These are phyloP conservation scores for Dicorynia guianensis DNA, from an alignment of 306 rosid genomes.

Conservation along the genomic window DNA sequence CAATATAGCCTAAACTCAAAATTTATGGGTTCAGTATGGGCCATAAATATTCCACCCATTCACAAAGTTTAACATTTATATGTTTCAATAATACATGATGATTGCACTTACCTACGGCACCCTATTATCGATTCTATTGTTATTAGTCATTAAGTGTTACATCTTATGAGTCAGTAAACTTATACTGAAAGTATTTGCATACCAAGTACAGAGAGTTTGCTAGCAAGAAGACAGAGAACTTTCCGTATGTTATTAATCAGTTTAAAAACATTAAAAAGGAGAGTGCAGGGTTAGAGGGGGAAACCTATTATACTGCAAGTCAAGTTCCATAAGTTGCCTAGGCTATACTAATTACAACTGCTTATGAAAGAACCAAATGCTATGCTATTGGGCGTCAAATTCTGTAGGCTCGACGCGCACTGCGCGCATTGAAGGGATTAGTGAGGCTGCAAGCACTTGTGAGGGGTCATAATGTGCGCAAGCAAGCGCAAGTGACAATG, in stretches of 20 bases:
- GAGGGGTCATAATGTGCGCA: slow-evolving; percentile 90
- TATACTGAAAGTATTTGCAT: neutral
- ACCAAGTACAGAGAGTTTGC: too few relatives aligned
- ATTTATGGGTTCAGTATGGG: neutral
- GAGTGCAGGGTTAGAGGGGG: neutral
- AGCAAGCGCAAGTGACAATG: slow-evolving; percentile 97
- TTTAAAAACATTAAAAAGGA: neutral
- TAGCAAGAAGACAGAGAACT: too few relatives aligned
- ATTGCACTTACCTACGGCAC: neutral
- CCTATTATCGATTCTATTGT: neutral
- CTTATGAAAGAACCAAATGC: too few relatives aligned
- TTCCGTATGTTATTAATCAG: too few relatives aligned
- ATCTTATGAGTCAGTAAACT: neutral
- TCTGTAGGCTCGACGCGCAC: slow-evolving; percentile 85
- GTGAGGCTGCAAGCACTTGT: slow-evolving; percentile 94
- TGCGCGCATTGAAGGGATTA: slow-evolving; percentile 86
- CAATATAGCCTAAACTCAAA: neutral
- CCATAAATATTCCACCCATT: neutral
- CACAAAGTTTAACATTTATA: neutral
- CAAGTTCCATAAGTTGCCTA: slow-evolving; percentile 8
- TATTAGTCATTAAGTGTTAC: too few relatives aligned
- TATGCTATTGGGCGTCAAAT: neutral
- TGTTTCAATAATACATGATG: neutral
- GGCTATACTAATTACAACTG: too few relatives aligned
- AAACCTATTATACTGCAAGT: neutral